Evolutionary conservation across 2,329 filamentous ascomycete genomes (phyloP), one percentile per base, ranked within the genome.

Genomic region (Curvularia verruculosa): DNA sequence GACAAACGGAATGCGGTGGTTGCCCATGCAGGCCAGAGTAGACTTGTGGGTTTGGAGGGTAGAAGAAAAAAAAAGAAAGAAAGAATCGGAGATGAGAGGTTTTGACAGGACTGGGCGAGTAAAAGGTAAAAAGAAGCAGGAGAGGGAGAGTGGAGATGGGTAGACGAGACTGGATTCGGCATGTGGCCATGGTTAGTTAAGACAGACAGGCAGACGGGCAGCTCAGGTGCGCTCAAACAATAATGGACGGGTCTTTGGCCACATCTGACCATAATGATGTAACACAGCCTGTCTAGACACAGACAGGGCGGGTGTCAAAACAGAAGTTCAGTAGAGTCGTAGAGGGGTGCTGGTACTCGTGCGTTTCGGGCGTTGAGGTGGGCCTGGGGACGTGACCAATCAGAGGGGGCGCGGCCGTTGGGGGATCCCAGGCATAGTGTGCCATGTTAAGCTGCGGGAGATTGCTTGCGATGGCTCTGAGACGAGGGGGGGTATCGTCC

Each of bases 391-490:
- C 19, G 6, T 31, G 45, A 52, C 66, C 65, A 68, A 68, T 69
- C 36, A 56, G 41, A 23, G 24, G 21, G 15, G 18, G 37, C 29
- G 51, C 43, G 29, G 47, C 31, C 28, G 52, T 54, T 49, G 40
- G 59, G 59, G 39, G 37, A 59, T 51, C 61, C 60, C 43, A 40
- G 63, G 24, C 47, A 64, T 60, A 36, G 40, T 56, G 56, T 53
- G 60, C 49, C 63, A 61, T 56, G 57, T 58, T 40, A 57, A 51
- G 57, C 40, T 51, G 63, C 59, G 54, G 58, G 63, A 65, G 48
- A 64, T 65, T 64, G 53, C 39, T 34, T 40, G 40, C 19, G 21
- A 28, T 46, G 55, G 23, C 26, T 36, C 34, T 49, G 52, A 56
- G 52, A 52, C 52, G 44, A 40, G 50, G 40, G 44, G 24, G 26